Percentiles rank a stretch among this genome's conserved stretches.
Conservation (phyloP, 2,329 filamentous ascomycete genomes). For the Parastagonospora avenae region DNA sequence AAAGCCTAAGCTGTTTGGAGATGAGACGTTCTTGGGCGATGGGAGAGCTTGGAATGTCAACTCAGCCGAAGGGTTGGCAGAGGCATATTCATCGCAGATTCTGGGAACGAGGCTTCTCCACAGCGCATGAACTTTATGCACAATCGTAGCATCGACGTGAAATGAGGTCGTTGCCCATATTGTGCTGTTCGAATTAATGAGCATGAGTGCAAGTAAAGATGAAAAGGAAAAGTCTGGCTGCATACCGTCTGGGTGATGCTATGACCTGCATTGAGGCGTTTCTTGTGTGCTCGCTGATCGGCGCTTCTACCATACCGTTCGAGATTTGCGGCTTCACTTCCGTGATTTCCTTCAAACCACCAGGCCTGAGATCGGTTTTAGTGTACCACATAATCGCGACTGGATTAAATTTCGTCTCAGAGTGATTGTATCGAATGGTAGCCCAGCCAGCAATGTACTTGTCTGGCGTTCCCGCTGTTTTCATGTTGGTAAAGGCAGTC, state of each 20-base stretch:
- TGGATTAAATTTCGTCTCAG: constrained; percentile 16
- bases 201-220: not conserved
- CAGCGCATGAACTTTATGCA: constrained; percentile 20
- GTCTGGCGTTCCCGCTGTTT: constrained; percentile 17
- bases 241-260: constrained; percentile 15
- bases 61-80: constrained; percentile 17
- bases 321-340: constrained; percentile 20
- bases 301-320: constrained; percentile 21
- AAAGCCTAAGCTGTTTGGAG: constrained; percentile 29
- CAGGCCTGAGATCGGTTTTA: constrained; percentile 21
- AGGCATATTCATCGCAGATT: constrained; percentile 18
- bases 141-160: constrained; percentile 19
- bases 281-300: constrained; percentile 22
- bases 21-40: constrained; percentile 11
- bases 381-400: constrained; percentile 31
- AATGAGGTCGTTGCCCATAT: constrained; percentile 35
- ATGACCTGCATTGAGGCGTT: constrained; percentile 23
- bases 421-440: constrained; percentile 28
- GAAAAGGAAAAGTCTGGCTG: not conserved
- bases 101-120: constrained; percentile 23
- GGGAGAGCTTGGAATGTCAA: constrained; percentile 31
- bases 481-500: constrained; percentile 27
- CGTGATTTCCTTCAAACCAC: constrained; percentile 16
- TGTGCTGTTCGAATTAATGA: constrained; percentile 11
- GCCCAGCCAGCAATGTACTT: constrained; percentile 33